These are phyloP conservation scores for Chernovozyma sophiae-reginae DNA, from an alignment of 1,139 yeast genomes.

Conservation along the genomic window DNA sequence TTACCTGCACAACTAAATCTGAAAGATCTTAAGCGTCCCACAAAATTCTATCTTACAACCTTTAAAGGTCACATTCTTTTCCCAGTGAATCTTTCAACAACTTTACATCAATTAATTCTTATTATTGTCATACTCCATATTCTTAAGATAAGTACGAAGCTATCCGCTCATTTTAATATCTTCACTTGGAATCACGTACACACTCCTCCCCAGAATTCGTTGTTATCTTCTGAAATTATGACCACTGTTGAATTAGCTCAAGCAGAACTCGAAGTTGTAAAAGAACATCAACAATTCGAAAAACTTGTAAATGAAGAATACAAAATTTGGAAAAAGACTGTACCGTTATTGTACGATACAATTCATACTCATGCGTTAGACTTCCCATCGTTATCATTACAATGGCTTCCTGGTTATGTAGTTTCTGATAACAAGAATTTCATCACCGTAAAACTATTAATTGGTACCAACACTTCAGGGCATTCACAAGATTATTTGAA, in stretches of 20 bases:
- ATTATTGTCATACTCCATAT: too few species aligned
- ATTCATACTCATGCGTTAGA: constrained; percentile 66
- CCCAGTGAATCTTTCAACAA: too few species aligned
- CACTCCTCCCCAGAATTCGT: too few species aligned
- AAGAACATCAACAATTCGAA: constrained; percentile 47
- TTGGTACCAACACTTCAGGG: constrained; percentile 47
- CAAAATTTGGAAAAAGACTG: constrained; percentile 93
- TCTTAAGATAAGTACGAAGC: too few species aligned
- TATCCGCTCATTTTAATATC: too few species aligned
- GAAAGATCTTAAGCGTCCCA: too few species aligned
- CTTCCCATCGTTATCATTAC: constrained; percentile 53
- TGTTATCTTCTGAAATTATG: too few species aligned
- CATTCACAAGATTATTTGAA: constrained; percentile 41
- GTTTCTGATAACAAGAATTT: constrained; percentile 30
- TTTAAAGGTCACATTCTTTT: too few species aligned
- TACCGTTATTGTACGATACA: constrained; percentile 82
- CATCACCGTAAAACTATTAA: constrained; percentile 38
- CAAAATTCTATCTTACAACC: too few species aligned
- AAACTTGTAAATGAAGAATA: constrained; percentile 64
- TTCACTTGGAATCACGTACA: too few species aligned
- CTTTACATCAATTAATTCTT: too few species aligned
- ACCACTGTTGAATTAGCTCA: constrained; percentile 13
- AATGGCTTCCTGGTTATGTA: constrained; percentile 43
- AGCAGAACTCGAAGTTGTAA: constrained; percentile 31
- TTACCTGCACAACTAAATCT: too few species aligned